These are phyloP conservation scores for Begonia fuchsioides DNA, from an alignment of 306 rosid species.

Conservation along the genomic window DNA sequence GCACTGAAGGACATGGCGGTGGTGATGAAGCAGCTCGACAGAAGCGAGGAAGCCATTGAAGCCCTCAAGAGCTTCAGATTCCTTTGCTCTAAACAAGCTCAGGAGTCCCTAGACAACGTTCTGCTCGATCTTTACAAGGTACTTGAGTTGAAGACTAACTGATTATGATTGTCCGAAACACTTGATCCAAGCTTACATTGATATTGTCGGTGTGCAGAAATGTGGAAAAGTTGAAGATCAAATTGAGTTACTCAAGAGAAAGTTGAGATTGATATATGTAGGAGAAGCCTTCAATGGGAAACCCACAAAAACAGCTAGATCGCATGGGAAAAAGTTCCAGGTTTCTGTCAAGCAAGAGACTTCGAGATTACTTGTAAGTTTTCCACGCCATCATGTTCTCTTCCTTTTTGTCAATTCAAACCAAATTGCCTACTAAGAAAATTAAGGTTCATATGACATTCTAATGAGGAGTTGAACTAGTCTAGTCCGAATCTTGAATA, in stretches of 20 bases:
- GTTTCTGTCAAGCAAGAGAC: constrained; percentile 35
- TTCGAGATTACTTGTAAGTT: constrained; percentile 25
- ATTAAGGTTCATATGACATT: too few species aligned
- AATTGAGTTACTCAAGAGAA: constrained; percentile 49
- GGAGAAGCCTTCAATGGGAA: constrained; percentile 27
- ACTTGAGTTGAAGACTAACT: background rate
- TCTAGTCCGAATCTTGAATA: too few species aligned
- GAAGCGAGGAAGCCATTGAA: constrained; percentile 80
- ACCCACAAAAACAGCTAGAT: constrained; percentile 30
- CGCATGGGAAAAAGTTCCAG: constrained; percentile 35
- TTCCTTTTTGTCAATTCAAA: background rate
- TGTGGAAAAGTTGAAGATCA: constrained; percentile 78
- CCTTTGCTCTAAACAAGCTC: constrained; percentile 71
- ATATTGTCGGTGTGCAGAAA: constrained; percentile 24
- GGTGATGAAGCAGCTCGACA: constrained; percentile 71
- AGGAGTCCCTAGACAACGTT: constrained; percentile 79
- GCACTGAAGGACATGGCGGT: constrained; percentile 91
- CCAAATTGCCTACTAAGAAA: too few species aligned
- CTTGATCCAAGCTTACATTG: too few species aligned
- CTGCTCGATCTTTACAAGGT: constrained; percentile 84
- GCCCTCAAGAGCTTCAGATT: constrained; percentile 49
- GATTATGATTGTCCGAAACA: too few species aligned
- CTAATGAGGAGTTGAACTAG: too few species aligned
- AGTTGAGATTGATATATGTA: constrained; percentile 28
- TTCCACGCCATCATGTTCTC: background rate